phyloP scores from a whole-genome alignment of 2,329 filamentous ascomycete genomes.

The Pseudocercospora fijiensis region DNA sequence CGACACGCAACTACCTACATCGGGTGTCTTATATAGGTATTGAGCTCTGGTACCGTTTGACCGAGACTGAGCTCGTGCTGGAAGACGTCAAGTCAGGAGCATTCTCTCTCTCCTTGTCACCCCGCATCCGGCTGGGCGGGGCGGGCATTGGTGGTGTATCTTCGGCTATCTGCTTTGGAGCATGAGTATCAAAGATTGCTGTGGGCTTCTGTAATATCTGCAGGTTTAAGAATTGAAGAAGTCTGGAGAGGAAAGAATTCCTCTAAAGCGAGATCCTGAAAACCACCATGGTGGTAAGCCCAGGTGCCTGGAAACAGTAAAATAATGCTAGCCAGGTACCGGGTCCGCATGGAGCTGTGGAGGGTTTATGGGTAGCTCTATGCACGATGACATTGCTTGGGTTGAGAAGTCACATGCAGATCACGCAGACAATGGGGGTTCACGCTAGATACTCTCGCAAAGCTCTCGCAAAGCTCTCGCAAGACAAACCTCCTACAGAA shows the following conservation, averaged over 20 bases:
- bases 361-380: background rate
- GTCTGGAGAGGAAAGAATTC: background rate
- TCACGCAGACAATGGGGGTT: too few relatives aligned
- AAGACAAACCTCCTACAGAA: too few relatives aligned
- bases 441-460: too few relatives aligned
- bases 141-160: background rate
- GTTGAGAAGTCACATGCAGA: too few relatives aligned
- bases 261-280: background rate
- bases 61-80: slow-evolving; percentile 16
- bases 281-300: background rate
- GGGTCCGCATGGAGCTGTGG: background rate
- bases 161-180: background rate
- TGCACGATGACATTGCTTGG: background rate
- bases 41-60: slow-evolving; percentile 11
- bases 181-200: background rate
- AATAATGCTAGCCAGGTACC: background rate
- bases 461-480: too few relatives aligned
- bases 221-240: too few relatives aligned
- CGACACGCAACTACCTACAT: background rate
- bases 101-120: slow-evolving; percentile 9
- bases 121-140: background rate
- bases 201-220: too few relatives aligned
- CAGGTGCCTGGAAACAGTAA: background rate
- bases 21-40: background rate
- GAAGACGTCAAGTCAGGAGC: slow-evolving; percentile 14